Evolutionary conservation across 2,329 filamentous ascomycete genomes (phyloP).

Genomic region (Botrytis hyacinthi): DNA sequence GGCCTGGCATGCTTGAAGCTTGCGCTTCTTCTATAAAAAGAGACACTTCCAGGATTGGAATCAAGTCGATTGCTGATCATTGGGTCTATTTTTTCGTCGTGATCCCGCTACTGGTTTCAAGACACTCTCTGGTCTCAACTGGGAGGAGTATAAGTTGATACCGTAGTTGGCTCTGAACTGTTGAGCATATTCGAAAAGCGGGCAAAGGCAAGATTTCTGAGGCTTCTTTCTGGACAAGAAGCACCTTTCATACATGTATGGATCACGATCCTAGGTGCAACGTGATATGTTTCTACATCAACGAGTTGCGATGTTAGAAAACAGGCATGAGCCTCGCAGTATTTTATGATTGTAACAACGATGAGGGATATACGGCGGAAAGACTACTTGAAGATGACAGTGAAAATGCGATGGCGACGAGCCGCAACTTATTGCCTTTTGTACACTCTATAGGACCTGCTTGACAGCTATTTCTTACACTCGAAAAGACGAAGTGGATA

Average conservation of each 20-base stretch:
- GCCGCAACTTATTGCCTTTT: neutral
- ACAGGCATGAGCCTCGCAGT: neutral
- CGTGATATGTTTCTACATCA: neutral
- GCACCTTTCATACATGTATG: neutral
- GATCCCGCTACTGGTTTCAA: neutral
- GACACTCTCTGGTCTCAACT: neutral
- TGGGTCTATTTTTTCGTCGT: no score
- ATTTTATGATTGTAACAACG: neutral
- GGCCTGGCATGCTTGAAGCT: neutral
- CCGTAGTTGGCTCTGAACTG: neutral
- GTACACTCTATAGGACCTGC: neutral
- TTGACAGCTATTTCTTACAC: neutral
- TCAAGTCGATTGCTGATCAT: no score
- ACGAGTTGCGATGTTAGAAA: neutral
- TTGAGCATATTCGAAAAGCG: neutral
- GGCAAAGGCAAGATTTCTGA: no score
- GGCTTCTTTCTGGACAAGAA: neutral
- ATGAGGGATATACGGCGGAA: neutral
- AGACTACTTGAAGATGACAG: no score
- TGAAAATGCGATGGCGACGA: neutral
- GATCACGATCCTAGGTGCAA: neutral
- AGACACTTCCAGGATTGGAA: neutral
- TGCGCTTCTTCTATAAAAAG: neutral
- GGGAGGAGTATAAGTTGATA: no score
- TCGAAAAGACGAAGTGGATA: neutral